These are phyloP conservation scores for Aspergillus cejpii DNA, from an alignment of 2,329 filamentous ascomycete species.

Conservation along the genomic window DNA sequence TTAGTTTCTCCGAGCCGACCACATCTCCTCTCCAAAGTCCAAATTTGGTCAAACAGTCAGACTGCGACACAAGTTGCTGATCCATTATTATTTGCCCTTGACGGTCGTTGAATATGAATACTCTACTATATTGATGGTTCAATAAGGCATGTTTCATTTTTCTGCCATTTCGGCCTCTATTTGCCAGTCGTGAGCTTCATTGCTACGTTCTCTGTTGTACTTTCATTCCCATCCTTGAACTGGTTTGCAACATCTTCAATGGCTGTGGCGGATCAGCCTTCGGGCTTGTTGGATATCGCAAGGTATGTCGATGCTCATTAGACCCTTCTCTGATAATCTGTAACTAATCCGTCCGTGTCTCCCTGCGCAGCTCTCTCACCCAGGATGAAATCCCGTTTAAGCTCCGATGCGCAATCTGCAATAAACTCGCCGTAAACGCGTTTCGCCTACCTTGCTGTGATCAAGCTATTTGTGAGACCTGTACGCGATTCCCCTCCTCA, in stretches of 20 bases:
- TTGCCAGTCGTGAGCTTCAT: conserved; percentile 10
- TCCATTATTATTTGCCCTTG: conserved; percentile 61
- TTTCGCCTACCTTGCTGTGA: conserved; percentile 92
- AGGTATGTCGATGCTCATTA: conserved; percentile 24
- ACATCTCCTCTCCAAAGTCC: conserved; percentile 5
- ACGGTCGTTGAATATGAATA: conserved; percentile 7
- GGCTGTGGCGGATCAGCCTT: conserved; percentile 37
- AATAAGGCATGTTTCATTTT: conserved; percentile 16
- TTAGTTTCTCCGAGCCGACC: conserved; percentile 17
- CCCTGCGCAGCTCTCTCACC: conserved; percentile 57
- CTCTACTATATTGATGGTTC: conserved; percentile 13
- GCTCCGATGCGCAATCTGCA: conserved; percentile 89
- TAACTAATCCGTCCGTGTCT: background rate
- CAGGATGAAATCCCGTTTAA: conserved; percentile 91
- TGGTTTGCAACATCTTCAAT: conserved; percentile 20
- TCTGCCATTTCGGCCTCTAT: conserved; percentile 10
- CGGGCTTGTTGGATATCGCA: conserved; percentile 40
- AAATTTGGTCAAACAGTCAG: conserved; percentile 12
- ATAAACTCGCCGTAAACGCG: conserved; percentile 81
- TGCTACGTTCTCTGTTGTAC: conserved; percentile 2
- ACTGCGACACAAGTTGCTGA: conserved; percentile 50
- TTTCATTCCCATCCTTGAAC: conserved; percentile 1
- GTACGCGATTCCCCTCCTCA: conserved; percentile 49
- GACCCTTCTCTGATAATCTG: background rate
- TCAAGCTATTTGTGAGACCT: conserved; percentile 84